phyloP scores from a whole-genome alignment of 2,329 filamentous ascomycete genomes.

The Didymellaceae sp. region DNA sequence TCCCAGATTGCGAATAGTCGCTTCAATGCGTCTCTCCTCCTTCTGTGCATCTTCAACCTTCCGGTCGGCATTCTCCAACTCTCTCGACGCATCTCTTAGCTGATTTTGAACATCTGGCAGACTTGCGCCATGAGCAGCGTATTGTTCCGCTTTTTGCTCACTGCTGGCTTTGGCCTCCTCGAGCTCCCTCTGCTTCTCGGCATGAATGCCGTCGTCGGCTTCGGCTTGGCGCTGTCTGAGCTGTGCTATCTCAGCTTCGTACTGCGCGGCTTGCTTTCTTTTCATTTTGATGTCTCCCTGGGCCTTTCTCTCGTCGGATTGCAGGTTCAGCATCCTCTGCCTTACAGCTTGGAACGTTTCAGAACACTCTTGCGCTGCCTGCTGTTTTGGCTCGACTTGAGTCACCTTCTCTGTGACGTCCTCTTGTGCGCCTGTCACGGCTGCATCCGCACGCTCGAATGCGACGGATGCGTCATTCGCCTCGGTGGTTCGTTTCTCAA shows the following conservation, averaged over 20 bases:
- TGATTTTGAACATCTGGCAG: slow-evolving; percentile 46
- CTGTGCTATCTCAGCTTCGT: slow-evolving; percentile 55
- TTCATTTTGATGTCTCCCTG: slow-evolving; percentile 63
- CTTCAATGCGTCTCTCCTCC: slow-evolving; percentile 63
- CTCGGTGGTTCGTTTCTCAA: slow-evolving; percentile 55
- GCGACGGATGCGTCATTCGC: slow-evolving; percentile 54
- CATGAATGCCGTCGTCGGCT: slow-evolving; percentile 72
- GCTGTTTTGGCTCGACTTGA: slow-evolving; percentile 53
- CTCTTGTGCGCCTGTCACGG: slow-evolving; percentile 46
- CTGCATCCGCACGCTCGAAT: slow-evolving; percentile 54
- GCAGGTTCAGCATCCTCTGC: slow-evolving; percentile 59
- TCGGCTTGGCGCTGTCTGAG: slow-evolving; percentile 66
- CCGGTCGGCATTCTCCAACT: slow-evolving; percentile 25
- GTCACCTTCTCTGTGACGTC: slow-evolving; percentile 42
- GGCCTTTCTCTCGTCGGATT: slow-evolving; percentile 69
- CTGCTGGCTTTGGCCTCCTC: slow-evolving; percentile 63
- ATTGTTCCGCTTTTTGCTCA: slow-evolving; percentile 52
- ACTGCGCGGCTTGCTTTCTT: slow-evolving; percentile 51
- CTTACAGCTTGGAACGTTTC: slow-evolving; percentile 61
- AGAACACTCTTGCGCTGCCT: slow-evolving; percentile 58
- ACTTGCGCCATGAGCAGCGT: slow-evolving; percentile 52
- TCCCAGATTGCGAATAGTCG: slow-evolving; percentile 59
- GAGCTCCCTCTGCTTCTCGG: slow-evolving; percentile 65
- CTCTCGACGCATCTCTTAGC: slow-evolving; percentile 39
- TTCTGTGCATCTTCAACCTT: slow-evolving; percentile 39